phyloP scores from a whole-genome alignment of 345 rosid species.

The Corymbia maculata region DNA sequence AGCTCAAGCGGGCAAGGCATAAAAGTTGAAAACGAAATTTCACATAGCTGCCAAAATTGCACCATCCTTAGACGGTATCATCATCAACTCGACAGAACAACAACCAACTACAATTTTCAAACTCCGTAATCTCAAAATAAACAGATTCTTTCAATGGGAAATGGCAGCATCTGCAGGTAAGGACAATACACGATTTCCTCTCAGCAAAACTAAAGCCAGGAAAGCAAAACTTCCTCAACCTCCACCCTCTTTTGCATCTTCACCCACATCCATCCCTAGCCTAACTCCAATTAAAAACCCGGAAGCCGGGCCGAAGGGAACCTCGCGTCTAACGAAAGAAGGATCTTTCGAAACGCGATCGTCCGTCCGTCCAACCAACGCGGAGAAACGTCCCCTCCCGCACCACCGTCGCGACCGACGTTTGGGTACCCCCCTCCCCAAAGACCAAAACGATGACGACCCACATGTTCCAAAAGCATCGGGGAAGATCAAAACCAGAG shows the following conservation, averaged over 20 bases:
- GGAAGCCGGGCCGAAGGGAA: neutral
- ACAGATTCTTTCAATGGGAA: neutral
- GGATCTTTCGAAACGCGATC: neutral
- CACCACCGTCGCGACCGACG: neutral
- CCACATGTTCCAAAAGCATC: neutral
- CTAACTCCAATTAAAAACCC: neutral
- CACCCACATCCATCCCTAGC: neutral
- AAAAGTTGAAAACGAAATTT: neutral
- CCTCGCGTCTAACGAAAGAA: neutral
- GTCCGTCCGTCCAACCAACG: neutral
- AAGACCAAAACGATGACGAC: neutral
- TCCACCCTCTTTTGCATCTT: neutral
- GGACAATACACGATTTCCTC: neutral
- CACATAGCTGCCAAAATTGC: neutral
- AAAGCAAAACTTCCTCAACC: neutral
- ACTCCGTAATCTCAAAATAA: neutral
- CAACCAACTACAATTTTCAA: neutral
- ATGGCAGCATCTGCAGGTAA: neutral
- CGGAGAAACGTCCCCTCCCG: neutral
- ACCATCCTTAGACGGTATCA: no score
- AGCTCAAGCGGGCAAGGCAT: neutral
- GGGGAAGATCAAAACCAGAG: neutral
- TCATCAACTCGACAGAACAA: neutral
- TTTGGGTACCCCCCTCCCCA: no score
- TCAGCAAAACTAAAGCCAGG: neutral